phyloP scores from a whole-genome alignment of 441 rosid species.

The Euphorbia schlechtendalii region DNA sequence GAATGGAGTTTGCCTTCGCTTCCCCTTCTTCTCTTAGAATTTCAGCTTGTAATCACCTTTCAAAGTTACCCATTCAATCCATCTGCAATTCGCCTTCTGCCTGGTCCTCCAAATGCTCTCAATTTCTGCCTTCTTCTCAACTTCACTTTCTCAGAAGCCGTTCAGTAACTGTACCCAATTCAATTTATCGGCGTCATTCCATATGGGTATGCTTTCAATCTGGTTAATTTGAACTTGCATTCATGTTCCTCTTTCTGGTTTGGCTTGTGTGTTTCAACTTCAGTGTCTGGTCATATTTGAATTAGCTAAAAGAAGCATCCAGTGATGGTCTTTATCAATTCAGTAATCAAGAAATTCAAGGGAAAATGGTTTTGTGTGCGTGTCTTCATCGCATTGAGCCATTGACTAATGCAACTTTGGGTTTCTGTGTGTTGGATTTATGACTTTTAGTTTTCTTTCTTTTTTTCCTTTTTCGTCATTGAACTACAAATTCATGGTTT shows the following conservation, averaged over 20 bases:
- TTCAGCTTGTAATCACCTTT: constrained; percentile 34
- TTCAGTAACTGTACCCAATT: constrained; percentile 29
- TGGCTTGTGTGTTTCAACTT: not conserved
- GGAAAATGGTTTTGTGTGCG: no score
- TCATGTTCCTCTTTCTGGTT: not conserved
- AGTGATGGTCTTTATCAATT: no score
- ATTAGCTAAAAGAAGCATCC: not conserved
- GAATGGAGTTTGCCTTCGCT: constrained; percentile 59
- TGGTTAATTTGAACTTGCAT: not conserved
- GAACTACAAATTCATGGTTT: not conserved
- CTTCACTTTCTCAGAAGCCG: constrained; percentile 29
- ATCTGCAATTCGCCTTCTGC: constrained; percentile 9
- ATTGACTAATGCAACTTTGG: not conserved
- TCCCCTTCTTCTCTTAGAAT: constrained; percentile 35
- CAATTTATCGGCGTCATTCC: constrained; percentile 28
- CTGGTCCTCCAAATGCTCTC: constrained; percentile 23
- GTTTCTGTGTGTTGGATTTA: not conserved
- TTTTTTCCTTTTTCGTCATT: not conserved
- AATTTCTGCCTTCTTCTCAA: constrained; percentile 25
- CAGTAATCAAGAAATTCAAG: no score
- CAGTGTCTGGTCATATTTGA: not conserved
- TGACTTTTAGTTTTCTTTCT: not conserved
- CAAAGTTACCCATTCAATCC: constrained; percentile 27
- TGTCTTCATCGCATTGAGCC: not conserved
- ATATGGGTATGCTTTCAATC: constrained; percentile 45